Evolutionary conservation across 805 yeast genomes (phyloP).

Genomic region (Candida sphagnicola): DNA sequence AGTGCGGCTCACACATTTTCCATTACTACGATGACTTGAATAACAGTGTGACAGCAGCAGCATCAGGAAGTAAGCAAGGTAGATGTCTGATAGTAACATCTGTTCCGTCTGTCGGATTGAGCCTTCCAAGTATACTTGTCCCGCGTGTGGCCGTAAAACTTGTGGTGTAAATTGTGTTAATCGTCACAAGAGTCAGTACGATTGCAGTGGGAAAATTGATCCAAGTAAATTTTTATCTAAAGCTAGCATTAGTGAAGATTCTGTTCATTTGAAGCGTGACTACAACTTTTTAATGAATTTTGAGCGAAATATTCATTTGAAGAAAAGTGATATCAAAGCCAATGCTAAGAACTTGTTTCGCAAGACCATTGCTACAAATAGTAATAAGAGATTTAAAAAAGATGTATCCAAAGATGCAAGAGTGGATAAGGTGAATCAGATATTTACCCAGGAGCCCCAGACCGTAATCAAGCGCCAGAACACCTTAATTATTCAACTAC

Average conservation of each 20-base stretch:
- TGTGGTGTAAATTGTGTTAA: slow-evolving; percentile 73
- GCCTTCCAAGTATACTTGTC: slow-evolving; percentile 68
- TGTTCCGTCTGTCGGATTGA: slow-evolving; percentile 36
- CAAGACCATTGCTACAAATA: slow-evolving; percentile 10
- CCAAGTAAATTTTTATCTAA: slow-evolving; percentile 54
- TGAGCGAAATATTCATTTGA: slow-evolving; percentile 57
- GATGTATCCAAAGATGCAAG: slow-evolving; percentile 20
- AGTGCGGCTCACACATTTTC: not conserved
- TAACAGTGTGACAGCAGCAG: not conserved
- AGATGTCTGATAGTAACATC: not conserved
- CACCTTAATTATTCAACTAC: slow-evolving; percentile 58
- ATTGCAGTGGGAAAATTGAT: slow-evolving; percentile 67
- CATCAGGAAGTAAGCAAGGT: no score
- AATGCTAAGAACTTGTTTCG: slow-evolving; percentile 42
- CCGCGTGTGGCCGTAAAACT: slow-evolving; percentile 63
- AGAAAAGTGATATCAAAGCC: slow-evolving; percentile 46
- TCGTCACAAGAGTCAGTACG: slow-evolving; percentile 57
- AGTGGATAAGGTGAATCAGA: slow-evolving; percentile 15
- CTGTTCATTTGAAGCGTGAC: slow-evolving; percentile 67
- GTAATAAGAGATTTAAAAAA: slow-evolving; percentile 19
- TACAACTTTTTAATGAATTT: slow-evolving; percentile 67
- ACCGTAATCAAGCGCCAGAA: slow-evolving; percentile 51
- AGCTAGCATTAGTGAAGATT: slow-evolving; percentile 35
- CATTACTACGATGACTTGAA: not conserved
- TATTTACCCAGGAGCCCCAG: slow-evolving; percentile 23